phyloP scores from a whole-genome alignment of 768 basidiomycete genomes.

The Lentinula edodes region DNA sequence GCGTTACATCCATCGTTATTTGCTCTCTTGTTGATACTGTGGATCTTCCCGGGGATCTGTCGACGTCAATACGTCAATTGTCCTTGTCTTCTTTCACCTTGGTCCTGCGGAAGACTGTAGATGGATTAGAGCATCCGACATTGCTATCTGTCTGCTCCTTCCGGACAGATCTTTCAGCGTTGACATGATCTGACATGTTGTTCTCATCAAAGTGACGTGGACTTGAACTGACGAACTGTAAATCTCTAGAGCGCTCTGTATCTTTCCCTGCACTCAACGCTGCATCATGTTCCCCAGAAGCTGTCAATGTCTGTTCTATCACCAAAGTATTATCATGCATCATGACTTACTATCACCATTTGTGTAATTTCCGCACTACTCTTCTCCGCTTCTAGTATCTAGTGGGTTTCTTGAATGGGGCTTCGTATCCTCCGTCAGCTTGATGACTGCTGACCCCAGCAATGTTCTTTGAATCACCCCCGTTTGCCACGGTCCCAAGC shows the following conservation, averaged over 20 bases:
- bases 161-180: background rate
- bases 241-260: background rate
- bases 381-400: background rate
- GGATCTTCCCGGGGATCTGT: background rate
- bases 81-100: background rate
- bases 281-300: background rate
- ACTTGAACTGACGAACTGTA: background rate
- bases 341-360: background rate
- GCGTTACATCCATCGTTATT: background rate
- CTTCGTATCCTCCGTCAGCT: background rate
- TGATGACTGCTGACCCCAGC: background rate
- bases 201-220: background rate
- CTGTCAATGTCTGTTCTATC: background rate
- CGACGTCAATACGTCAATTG: background rate
- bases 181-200: constrained; percentile 1
- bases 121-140: background rate
- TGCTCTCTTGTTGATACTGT: background rate
- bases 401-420: background rate
- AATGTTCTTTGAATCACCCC: background rate
- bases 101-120: background rate
- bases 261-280: background rate
- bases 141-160: background rate
- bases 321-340: background rate
- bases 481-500: background rate
- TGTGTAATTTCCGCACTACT: background rate